Percentiles rank a stretch among this genome's conserved stretches.
Evolutionary conservation across 2,329 filamentous ascomycete species (phyloP).

Genomic region (Pseudogymnoascus destructans): DNA sequence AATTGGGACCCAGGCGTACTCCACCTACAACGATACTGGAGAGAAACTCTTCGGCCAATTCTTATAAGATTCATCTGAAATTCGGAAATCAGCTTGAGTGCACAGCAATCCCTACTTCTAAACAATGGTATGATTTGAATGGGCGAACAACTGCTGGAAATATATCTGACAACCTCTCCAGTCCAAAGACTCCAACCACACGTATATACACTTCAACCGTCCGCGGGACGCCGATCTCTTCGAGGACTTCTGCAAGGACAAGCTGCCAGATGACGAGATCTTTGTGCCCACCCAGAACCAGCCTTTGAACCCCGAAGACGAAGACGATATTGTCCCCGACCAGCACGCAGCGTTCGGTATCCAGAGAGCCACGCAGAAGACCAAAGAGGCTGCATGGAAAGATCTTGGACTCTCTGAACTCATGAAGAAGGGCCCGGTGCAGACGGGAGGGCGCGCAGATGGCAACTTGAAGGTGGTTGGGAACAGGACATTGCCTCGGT

Average conservation of each 20-base stretch:
- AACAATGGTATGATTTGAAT: background rate
- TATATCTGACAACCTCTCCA: constrained; percentile 10
- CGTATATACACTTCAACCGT: constrained; percentile 61
- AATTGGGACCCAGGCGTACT: background rate
- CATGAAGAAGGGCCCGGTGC: constrained; percentile 47
- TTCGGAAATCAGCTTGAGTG: background rate
- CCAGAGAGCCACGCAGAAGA: constrained; percentile 61
- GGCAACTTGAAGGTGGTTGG: background rate
- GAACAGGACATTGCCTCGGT: constrained; percentile 11
- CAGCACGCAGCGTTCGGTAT: constrained; percentile 84
- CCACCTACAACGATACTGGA: background rate
- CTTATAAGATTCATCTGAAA: background rate
- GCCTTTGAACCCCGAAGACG: constrained; percentile 75
- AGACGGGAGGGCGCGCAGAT: background rate
- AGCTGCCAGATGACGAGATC: constrained; percentile 63
- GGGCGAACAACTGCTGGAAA: background rate
- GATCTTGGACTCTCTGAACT: constrained; percentile 62
- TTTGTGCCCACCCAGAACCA: constrained; percentile 70
- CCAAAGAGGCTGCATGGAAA: constrained; percentile 62
- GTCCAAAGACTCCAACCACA: constrained; percentile 60
- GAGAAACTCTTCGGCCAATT: background rate
- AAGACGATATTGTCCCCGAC: constrained; percentile 78
- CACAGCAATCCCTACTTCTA: background rate
- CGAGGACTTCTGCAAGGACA: constrained; percentile 61
- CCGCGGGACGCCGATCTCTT: constrained; percentile 65